These are phyloP conservation scores for Omphalea diandra DNA, from an alignment of 441 rosid species.

Conservation along the genomic window DNA sequence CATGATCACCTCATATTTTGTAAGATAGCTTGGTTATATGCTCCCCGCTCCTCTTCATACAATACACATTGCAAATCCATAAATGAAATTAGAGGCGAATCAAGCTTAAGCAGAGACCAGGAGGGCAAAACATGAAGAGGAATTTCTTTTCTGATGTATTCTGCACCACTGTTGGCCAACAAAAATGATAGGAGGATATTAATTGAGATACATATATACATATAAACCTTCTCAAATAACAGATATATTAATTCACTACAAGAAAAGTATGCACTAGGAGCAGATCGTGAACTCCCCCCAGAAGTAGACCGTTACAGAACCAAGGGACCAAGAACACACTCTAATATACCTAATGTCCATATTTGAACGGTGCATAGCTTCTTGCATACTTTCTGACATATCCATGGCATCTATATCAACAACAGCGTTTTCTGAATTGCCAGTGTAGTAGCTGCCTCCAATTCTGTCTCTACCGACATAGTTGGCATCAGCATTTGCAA, in stretches of 20 bases:
- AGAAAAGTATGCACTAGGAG: slow-evolving; percentile 2
- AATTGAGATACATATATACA: no score
- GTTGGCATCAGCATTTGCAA: slow-evolving; percentile 65
- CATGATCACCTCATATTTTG: slow-evolving; percentile 66
- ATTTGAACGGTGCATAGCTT: slow-evolving; percentile 93
- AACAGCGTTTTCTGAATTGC: slow-evolving; percentile 37
- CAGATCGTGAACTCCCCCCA: neutral
- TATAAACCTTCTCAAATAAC: no score
- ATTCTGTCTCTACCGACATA: slow-evolving; percentile 45
- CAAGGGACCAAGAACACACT: slow-evolving; percentile 30
- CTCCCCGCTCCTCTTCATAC: slow-evolving; percentile 80
- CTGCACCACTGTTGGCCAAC: slow-evolving; percentile 76
- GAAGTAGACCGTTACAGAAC: slow-evolving; percentile 10
- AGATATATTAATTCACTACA: no score
- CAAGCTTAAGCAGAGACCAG: slow-evolving; percentile 64
- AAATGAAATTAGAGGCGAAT: slow-evolving; percentile 73
- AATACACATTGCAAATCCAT: slow-evolving; percentile 83
- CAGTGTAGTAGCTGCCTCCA: slow-evolving; percentile 41
- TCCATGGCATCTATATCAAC: slow-evolving; percentile 81
- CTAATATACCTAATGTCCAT: slow-evolving; percentile 82
- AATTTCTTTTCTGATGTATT: slow-evolving; percentile 78
- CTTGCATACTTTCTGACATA: slow-evolving; percentile 97
- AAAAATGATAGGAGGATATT: neutral
- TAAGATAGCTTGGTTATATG: slow-evolving; percentile 72
- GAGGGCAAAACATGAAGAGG: slow-evolving; percentile 78